These are phyloP conservation scores for Chalaropsis ovoidea DNA, from an alignment of 2,329 filamentous ascomycete species.

Conservation along the genomic window DNA sequence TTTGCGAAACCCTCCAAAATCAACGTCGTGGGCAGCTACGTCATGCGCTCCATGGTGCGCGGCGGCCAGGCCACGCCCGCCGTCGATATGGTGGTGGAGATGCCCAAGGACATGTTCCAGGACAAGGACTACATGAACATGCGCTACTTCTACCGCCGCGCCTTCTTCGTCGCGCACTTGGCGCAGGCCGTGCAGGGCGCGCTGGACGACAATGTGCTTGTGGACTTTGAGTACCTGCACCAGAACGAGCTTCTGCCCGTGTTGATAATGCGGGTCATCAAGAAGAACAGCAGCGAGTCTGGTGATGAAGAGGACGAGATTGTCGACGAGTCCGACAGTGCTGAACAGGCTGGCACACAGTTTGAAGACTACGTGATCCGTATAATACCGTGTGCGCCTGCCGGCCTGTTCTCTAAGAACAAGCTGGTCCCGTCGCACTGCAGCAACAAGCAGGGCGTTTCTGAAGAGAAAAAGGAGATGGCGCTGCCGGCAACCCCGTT, in stretches of 20 bases:
- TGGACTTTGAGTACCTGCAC: conserved; percentile 54
- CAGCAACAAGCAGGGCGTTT: conserved; percentile 51
- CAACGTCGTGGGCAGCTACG: conserved; percentile 84
- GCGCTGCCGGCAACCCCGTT: conserved; percentile 54
- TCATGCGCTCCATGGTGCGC: conserved; percentile 62
- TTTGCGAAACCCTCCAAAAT: conserved; percentile 66
- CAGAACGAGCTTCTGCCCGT: conserved; percentile 70
- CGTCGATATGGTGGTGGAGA: conserved; percentile 77
- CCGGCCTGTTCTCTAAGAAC: conserved; percentile 55
- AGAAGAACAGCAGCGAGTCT: conserved; percentile 25
- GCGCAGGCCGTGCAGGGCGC: conserved; percentile 57
- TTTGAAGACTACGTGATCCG: conserved; percentile 50
- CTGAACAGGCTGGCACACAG: conserved; percentile 27
- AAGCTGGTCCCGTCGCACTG: conserved; percentile 58
- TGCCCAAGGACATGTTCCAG: conserved; percentile 72
- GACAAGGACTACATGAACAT: conserved; percentile 91
- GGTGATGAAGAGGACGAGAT: conserved; percentile 27
- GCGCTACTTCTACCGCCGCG: conserved; percentile 88
- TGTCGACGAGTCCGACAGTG: conserved; percentile 14
- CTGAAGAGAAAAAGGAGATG: conserved; percentile 37
- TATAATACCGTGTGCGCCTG: conserved; percentile 64
- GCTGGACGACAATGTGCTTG: conserved; percentile 40
- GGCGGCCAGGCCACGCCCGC: conserved; percentile 43
- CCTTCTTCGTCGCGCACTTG: conserved; percentile 81
- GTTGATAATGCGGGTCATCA: conserved; percentile 36